These are phyloP conservation scores for Talaromyces amestolkiae DNA, from an alignment of 2,329 filamentous ascomycete species.

Conservation along the genomic window DNA sequence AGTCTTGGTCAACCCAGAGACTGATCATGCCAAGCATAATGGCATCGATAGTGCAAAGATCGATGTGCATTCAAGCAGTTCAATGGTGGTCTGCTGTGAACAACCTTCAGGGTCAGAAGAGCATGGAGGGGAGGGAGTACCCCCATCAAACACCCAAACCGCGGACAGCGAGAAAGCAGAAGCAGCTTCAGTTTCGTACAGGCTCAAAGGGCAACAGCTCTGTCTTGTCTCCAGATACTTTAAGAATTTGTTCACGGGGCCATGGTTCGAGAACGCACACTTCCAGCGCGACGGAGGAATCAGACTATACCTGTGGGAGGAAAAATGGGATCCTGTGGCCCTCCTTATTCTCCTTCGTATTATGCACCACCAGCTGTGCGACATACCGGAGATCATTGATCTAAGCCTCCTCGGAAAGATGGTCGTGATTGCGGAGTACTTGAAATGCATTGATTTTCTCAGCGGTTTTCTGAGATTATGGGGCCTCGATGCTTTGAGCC, in stretches of 20 bases:
- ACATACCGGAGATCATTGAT: constrained; percentile 39
- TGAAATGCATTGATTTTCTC: constrained; percentile 45
- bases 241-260: background rate
- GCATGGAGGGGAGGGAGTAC: background rate
- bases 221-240: background rate
- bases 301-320: background rate
- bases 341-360: constrained; percentile 46
- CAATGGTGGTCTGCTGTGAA: background rate
- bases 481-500: background rate
- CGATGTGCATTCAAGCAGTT: background rate
- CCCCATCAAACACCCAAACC: background rate
- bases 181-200: background rate
- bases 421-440: constrained; percentile 46
- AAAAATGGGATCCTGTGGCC: constrained; percentile 33
- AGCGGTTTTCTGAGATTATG: constrained; percentile 41
- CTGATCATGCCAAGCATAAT: background rate
- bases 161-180: background rate
- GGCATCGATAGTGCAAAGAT: background rate
- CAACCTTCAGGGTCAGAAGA: background rate
- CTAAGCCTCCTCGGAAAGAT: constrained; percentile 48
- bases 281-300: background rate
- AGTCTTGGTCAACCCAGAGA: background rate
- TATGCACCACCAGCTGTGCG: constrained; percentile 45
- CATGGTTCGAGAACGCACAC: background rate
- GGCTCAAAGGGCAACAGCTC: background rate